Conservation (phyloP, 176 grass and related monocot species). For the Aegilops longissima region DNA sequence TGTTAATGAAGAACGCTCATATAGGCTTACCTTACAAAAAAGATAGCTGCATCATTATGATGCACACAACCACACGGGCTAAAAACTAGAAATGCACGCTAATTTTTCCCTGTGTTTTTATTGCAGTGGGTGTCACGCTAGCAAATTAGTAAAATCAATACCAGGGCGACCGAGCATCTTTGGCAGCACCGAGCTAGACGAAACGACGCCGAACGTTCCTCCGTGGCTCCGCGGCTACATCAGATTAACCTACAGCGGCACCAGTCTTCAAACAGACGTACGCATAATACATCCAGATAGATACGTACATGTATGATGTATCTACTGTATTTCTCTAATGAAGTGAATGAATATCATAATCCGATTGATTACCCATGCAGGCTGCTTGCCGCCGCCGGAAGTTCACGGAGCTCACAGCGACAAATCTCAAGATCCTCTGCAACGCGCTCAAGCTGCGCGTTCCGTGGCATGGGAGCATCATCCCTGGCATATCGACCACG, state of each 20-base stretch:
- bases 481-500: neutral
- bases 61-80: no score
- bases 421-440: conserved; percentile 65
- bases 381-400: conserved; percentile 2
- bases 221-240: no score
- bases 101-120: neutral
- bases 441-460: conserved; percentile 44
- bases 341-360: no score
- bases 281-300: neutral
- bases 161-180: no score
- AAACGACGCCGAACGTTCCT: no score
- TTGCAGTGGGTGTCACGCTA: neutral
- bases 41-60: no score
- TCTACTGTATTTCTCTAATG: neutral
- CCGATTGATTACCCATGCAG: no score
- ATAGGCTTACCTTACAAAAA: no score
- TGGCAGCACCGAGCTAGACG: no score
- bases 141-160: no score
- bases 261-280: neutral
- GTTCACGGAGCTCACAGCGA: conserved; percentile 73
- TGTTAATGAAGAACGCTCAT: no score
- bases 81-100: neutral
- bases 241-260: neutral
- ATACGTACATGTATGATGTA: neutral
- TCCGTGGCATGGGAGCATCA: conserved; percentile 35